A percentile compares a stretch with the other conserved stretches of the same genome.
Evolutionary conservation across 495 filamentous ascomycete species (phyloP).

Genomic region (Aspergillus ellipticus): DNA sequence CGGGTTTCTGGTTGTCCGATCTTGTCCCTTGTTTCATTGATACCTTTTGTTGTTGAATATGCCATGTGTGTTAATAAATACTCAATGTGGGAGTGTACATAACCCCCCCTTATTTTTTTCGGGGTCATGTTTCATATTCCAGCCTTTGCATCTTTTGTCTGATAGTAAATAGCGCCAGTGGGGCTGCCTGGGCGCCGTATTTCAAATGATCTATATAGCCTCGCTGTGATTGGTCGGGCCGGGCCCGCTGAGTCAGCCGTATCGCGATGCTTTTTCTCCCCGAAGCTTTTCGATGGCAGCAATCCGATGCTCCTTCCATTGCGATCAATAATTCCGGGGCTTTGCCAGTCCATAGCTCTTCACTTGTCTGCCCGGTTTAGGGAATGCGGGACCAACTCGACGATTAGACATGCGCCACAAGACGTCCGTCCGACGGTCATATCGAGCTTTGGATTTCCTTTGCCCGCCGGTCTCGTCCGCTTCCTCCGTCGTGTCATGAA

Average conservation of each 20-base stretch:
- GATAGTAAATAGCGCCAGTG: no score
- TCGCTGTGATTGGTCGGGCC: slow-evolving; percentile 14
- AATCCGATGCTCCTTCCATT: not conserved
- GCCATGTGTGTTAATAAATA: no score
- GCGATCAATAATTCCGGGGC: not conserved
- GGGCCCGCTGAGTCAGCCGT: slow-evolving; percentile 22
- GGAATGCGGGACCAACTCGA: slow-evolving; percentile 24
- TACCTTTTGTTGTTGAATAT: not conserved
- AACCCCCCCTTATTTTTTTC: not conserved
- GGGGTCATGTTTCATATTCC: not conserved
- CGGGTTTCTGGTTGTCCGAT: not conserved
- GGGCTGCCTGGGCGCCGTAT: no score
- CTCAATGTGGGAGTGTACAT: not conserved
- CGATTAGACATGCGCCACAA: slow-evolving; percentile 37
- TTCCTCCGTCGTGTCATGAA: slow-evolving; percentile 43
- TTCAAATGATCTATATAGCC: slow-evolving; percentile 15
- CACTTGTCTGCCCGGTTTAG: not conserved
- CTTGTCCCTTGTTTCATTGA: not conserved
- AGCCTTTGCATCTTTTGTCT: no score
- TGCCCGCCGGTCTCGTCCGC: slow-evolving; percentile 23
- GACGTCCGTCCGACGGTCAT: slow-evolving; percentile 22
- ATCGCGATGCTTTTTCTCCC: slow-evolving; percentile 4
- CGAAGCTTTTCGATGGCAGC: not conserved
- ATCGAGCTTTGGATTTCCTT: slow-evolving; percentile 36
- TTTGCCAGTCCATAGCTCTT: not conserved